Evolutionary conservation across 2,329 filamentous ascomycete species (phyloP), one percentile per base, ranked within the genome.

Genomic region (Calonectria crousiana): DNA sequence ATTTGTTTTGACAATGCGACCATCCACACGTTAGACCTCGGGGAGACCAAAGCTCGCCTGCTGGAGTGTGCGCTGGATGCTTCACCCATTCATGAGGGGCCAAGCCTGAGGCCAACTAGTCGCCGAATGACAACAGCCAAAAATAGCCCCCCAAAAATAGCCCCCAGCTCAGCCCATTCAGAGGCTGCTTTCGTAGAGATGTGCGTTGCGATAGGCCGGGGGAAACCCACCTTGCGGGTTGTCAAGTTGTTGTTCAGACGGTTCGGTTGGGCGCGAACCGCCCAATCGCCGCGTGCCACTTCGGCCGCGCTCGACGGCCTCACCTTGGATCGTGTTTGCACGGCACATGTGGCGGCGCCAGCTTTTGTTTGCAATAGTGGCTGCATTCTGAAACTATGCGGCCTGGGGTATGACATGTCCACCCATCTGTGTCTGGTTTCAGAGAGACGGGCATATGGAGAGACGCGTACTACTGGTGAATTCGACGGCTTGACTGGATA

Each of bases 71-170:
- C 8, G 16, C 30, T 9, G n/a, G 23, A 41, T 41, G 23, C n/a
- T 62, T 41, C 36, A 16, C 5, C 36, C 23, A 5, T 34, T 28
- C 23, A 26, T 26, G 16, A 20, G 11, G 26, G 4, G 26, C 11
- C 36, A 23, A 41, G 34, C 41, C 28, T 62, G 56, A 62, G 56
- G 56, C 56, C 34, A 62, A 26, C 56, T 34, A 41, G 16, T 44
- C 6, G 26, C 38, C 13, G 56, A 62, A 23, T 47, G 20, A 26
- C 20, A 41, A 18, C 14, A 62, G 16, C 56, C 23, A 62, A 62
- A 56, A 62, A 62, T 62, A 62, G 23, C 56, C 23, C 56, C 10
- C 56, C 23, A 62, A 62, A 56, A 62, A 62, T 62, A 62, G 23
- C 56, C 23, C 56, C 10, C 2, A 2, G 6, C 16, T 20, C 4